Percentiles rank a stretch among this genome's conserved stretches.
phyloP scores from a whole-genome alignment of 805 yeast species.

The Wickerhamiella kazuoi region DNA sequence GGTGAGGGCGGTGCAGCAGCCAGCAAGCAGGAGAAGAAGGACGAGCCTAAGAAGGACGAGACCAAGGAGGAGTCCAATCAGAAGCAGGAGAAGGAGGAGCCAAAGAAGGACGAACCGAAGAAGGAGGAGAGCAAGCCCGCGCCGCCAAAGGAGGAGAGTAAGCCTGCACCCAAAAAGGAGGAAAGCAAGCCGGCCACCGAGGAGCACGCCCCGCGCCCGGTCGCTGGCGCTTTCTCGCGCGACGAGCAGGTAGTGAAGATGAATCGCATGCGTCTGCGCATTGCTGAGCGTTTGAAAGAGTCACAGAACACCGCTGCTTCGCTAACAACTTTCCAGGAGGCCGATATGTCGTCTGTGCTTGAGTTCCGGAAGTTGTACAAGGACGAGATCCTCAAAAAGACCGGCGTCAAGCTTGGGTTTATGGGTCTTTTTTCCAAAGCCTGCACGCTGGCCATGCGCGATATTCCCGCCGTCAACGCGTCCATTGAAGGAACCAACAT shows the following conservation, averaged over 20 bases:
- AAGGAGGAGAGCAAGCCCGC: slow-evolving; percentile 12
- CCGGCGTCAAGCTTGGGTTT: slow-evolving; percentile 91
- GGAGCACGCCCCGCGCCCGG: slow-evolving; percentile 17
- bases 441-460: slow-evolving; percentile 78
- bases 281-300: slow-evolving; percentile 97
- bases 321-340: slow-evolving; percentile 93
- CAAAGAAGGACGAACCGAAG: slow-evolving; percentile 16
- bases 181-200: slow-evolving; percentile 19
- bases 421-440: slow-evolving; percentile 98
- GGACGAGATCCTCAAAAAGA: slow-evolving; percentile 86
- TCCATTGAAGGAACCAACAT: slow-evolving; percentile 60
- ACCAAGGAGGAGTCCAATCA: slow-evolving; percentile 16
- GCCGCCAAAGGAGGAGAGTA: slow-evolving; percentile 19
- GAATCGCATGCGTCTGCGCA: slow-evolving; percentile 98
- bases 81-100: slow-evolving; percentile 21
- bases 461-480: slow-evolving; percentile 88
- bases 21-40: slow-evolving; percentile 13
- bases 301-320: slow-evolving; percentile 98
- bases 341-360: slow-evolving; percentile 82
- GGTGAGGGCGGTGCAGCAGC: slow-evolving; percentile 35
- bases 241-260: slow-evolving; percentile 82
- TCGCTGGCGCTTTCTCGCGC: slow-evolving; percentile 46
- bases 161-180: slow-evolving; percentile 19
- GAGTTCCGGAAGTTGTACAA: slow-evolving; percentile 93
- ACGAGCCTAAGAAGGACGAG: slow-evolving; percentile 13